These are phyloP conservation scores for Ustilago nuda DNA, from an alignment of 1,284 basidiomycete species.

Conservation along the genomic window DNA sequence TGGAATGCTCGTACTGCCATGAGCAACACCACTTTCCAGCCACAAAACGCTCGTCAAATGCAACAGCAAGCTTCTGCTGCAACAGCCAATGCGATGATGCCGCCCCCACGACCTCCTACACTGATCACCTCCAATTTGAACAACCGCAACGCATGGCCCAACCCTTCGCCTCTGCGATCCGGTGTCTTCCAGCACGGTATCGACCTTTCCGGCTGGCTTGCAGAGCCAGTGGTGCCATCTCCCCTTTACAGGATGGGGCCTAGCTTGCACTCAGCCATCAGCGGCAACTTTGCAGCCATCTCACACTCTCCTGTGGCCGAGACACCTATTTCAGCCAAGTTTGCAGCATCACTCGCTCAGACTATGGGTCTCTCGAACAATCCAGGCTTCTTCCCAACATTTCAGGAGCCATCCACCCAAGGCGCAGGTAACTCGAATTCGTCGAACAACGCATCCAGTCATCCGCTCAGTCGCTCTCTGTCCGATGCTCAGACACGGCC, in stretches of 20 bases:
- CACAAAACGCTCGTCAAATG: conserved; percentile 16
- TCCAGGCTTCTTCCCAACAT: conserved; percentile 21
- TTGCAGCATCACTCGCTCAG: conserved; percentile 47
- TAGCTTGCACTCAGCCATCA: conserved; percentile 47
- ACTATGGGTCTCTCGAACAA: conserved; percentile 39
- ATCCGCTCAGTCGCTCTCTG: conserved; percentile 29
- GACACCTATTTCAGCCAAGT: conserved; percentile 47
- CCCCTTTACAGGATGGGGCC: conserved; percentile 65
- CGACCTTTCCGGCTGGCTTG: conserved; percentile 66
- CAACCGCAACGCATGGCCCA: conserved; percentile 38
- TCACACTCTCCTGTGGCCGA: conserved; percentile 40
- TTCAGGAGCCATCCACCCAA: conserved; percentile 18
- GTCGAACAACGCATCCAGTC: conserved; percentile 10
- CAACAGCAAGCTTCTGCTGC: conserved; percentile 3
- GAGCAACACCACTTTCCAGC: conserved; percentile 5
- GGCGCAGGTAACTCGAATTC: background rate
- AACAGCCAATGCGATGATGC: conserved; percentile 32
- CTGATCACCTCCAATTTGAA: conserved; percentile 48
- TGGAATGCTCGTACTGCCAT: conserved; percentile 28
- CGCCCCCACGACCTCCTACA: conserved; percentile 35
- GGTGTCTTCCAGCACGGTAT: conserved; percentile 33
- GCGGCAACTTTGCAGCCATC: conserved; percentile 40
- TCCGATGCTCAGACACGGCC: conserved; percentile 25
- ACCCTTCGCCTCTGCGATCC: conserved; percentile 39
- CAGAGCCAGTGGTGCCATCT: conserved; percentile 66